Evolutionary conservation across 1,284 basidiomycete genomes (phyloP).

Genomic region (Pyrrhoderma noxium): DNA sequence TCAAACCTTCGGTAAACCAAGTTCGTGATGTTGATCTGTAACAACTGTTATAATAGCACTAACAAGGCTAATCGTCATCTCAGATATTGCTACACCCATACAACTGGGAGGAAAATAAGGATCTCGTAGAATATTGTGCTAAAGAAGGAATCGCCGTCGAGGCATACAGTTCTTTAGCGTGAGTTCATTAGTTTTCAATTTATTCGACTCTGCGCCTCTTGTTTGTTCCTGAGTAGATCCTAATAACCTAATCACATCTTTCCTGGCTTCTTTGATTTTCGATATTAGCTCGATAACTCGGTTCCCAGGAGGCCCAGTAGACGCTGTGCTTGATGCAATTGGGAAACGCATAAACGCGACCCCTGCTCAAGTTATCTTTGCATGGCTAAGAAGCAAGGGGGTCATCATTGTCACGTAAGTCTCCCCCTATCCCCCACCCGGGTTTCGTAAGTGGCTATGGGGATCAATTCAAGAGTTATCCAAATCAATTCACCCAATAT

Average conservation of each 20-base stretch:
- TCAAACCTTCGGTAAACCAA: slow-evolving; percentile 74
- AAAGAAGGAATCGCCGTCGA: slow-evolving; percentile 62
- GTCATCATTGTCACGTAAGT: slow-evolving; percentile 60
- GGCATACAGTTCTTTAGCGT: slow-evolving; percentile 66
- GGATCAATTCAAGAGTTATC: too few relatives aligned
- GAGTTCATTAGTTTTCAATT: slow-evolving; percentile 19
- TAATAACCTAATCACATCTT: neutral
- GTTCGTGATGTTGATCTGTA: slow-evolving; percentile 29
- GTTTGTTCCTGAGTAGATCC: too few relatives aligned
- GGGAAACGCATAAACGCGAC: slow-evolving; percentile 51
- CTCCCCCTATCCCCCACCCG: too few relatives aligned
- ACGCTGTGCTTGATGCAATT: slow-evolving; percentile 49
- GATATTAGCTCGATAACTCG: slow-evolving; percentile 57
- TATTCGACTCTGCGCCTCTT: slow-evolving; percentile 4
- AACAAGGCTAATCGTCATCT: too few relatives aligned
- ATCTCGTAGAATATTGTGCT: slow-evolving; percentile 50
- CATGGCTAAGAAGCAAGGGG: slow-evolving; percentile 62
- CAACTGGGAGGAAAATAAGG: slow-evolving; percentile 47
- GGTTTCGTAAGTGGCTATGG: neutral
- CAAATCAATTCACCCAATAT: too few relatives aligned
- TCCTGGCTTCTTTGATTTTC: neutral
- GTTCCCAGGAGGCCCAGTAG: slow-evolving; percentile 67
- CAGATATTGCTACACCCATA: slow-evolving; percentile 60
- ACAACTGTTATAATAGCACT: too few relatives aligned
- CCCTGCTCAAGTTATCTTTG: slow-evolving; percentile 65